A percentile compares a stretch with the other conserved stretches of the same genome.
These are phyloP conservation scores for Otatea glauca DNA, from an alignment of 176 grass and related monocot species.

Conservation along the genomic window DNA sequence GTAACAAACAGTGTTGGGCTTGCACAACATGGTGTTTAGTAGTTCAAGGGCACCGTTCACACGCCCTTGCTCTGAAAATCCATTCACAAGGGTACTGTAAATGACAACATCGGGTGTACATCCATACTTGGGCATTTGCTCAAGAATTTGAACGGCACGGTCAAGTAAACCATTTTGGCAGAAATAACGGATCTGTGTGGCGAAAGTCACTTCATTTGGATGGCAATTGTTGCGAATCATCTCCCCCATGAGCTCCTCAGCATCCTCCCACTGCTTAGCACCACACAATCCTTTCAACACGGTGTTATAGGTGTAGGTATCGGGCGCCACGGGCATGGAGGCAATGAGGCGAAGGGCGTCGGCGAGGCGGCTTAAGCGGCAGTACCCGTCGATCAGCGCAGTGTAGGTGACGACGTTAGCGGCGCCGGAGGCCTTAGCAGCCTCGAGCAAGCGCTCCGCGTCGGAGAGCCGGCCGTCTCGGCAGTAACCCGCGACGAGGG, in stretches of 20 bases:
- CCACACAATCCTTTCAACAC: slow-evolving; percentile 54
- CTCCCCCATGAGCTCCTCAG: slow-evolving; percentile 51
- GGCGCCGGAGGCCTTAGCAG: slow-evolving; percentile 5
- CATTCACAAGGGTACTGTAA: slow-evolving; percentile 53
- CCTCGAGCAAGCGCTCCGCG: slow-evolving; percentile 47
- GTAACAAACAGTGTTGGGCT: slow-evolving; percentile 51
- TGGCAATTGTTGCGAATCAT: slow-evolving; percentile 48
- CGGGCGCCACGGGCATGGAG: slow-evolving; percentile 48
- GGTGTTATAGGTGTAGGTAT: slow-evolving; percentile 63
- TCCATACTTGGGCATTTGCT: slow-evolving; percentile 44
- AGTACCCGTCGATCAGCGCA: slow-evolving; percentile 49
- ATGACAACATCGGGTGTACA: slow-evolving; percentile 57
- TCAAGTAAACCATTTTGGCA: slow-evolving; percentile 51
- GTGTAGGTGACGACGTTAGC: slow-evolving; percentile 54
- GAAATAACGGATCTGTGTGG: slow-evolving; percentile 50
- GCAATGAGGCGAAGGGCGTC: slow-evolving; percentile 50
- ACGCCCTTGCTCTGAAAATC: slow-evolving; percentile 48
- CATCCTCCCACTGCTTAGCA: slow-evolving; percentile 46
- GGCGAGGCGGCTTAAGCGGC: slow-evolving; percentile 41
- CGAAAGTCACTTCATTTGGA: slow-evolving; percentile 49
- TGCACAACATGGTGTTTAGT: slow-evolving; percentile 47
- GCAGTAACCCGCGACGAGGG: slow-evolving; percentile 56
- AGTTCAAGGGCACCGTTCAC: slow-evolving; percentile 39
- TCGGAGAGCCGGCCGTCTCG: slow-evolving; percentile 46
- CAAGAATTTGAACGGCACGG: slow-evolving; percentile 43